Percentiles rank a stretch among this genome's conserved stretches.
Evolutionary conservation across 2,329 filamentous ascomycete species (phyloP).

Genomic region (Fusarium mexicanum): DNA sequence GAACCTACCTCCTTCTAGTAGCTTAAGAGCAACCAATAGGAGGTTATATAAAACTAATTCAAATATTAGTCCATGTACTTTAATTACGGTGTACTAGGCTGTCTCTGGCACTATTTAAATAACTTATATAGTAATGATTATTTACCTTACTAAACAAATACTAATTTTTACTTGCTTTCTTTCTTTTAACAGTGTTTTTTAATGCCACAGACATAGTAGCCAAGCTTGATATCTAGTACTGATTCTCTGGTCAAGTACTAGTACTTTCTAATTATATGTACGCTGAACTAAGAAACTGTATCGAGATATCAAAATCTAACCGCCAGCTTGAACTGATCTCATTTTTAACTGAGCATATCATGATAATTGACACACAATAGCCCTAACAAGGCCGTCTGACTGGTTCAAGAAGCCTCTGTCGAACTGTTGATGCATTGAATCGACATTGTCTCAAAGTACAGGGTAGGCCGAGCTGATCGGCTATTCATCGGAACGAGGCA

Average conservation of each 20-base stretch:
- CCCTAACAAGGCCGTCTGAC: background rate
- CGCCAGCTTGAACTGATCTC: background rate
- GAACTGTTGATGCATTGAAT: background rate
- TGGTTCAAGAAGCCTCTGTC: background rate
- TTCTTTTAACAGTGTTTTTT: background rate
- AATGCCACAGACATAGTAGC: background rate
- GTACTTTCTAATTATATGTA: background rate
- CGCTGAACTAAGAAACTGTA: too few relatives aligned
- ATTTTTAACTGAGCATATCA: accelerated
- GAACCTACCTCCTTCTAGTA: background rate
- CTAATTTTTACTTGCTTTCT: background rate
- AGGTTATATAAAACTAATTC: background rate
- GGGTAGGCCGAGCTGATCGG: constrained; percentile 9
- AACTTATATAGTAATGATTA: background rate
- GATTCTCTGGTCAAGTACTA: too few relatives aligned
- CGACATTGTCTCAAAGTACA: background rate
- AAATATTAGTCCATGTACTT: background rate
- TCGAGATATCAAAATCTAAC: background rate
- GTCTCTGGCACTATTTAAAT: background rate
- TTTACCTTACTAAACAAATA: background rate
- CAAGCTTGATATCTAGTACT: background rate
- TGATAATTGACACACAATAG: background rate
- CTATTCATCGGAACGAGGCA: constrained; percentile 36
- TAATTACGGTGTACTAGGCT: background rate
- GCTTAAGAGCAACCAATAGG: background rate